Evolutionary conservation across 768 basidiomycete genomes (phyloP).

Genomic region (Cystofilobasidium macerans): DNA sequence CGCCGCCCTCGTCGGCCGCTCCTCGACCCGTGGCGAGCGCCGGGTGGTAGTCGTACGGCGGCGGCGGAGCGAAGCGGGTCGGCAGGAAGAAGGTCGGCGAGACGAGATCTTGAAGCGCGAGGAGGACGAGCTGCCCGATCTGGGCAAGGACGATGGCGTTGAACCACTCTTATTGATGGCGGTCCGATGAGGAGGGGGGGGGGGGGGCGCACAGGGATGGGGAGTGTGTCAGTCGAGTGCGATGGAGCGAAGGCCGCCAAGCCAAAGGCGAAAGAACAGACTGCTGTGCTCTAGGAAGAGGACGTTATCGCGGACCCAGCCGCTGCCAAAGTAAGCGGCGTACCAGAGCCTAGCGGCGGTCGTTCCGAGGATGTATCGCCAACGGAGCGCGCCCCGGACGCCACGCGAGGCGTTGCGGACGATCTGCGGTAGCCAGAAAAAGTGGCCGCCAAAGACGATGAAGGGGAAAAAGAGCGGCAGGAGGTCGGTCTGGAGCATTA

Average conservation of each 20-base stretch:
- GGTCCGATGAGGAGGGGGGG: no score
- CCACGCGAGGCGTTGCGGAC: constrained; percentile 5
- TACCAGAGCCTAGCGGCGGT: constrained; percentile 3
- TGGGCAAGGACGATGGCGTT: neutral
- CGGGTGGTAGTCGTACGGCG: constrained; percentile 23
- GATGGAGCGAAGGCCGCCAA: neutral
- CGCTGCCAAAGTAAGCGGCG: constrained; percentile 7
- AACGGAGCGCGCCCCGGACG: constrained; percentile 6
- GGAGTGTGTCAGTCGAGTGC: neutral
- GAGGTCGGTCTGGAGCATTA: constrained; percentile 21
- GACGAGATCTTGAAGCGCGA: constrained; percentile 7
- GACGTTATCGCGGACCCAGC: constrained; percentile 16
- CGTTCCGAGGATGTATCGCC: constrained; percentile 18
- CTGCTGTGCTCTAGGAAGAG: constrained; percentile 21
- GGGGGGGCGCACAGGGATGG: no score
- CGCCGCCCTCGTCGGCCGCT: constrained; percentile 1
- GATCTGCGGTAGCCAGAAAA: constrained; percentile 25
- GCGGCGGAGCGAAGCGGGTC: constrained; percentile 16
- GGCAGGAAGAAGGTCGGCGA: constrained; percentile 14
- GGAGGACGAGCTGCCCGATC: constrained; percentile 5
- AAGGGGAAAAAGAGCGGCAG: constrained; percentile 15
- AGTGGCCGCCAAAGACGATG: constrained; percentile 14
- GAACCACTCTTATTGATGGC: constrained; percentile 11
- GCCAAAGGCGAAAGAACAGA: neutral
- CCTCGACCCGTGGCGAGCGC: neutral